Conservation (phyloP, 805 yeast genomes). For the Sugiyamaella valdiviana region DNA sequence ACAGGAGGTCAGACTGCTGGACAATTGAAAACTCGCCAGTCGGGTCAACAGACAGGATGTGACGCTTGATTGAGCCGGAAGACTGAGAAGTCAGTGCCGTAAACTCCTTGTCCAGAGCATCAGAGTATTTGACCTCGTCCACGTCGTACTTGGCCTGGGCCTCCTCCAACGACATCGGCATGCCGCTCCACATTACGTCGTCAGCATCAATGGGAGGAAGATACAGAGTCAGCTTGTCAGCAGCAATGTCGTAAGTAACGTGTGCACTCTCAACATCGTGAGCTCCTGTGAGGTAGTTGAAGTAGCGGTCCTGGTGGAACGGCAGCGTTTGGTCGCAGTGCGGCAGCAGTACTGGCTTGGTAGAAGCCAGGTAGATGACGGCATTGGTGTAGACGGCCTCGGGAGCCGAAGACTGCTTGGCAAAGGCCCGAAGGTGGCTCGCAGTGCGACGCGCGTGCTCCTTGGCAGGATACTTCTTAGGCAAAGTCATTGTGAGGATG, state of each 20-base stretch:
- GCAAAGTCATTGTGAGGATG: constrained; percentile 8
- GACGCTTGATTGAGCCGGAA: constrained; percentile 3
- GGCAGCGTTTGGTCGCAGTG: constrained; percentile 76
- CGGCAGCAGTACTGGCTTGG: constrained; percentile 45
- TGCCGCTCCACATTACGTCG: constrained; percentile 94
- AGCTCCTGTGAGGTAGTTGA: constrained; percentile 79
- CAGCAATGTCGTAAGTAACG: constrained; percentile 48
- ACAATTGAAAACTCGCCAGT: constrained; percentile 17
- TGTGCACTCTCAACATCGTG: constrained; percentile 66
- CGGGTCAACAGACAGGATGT: constrained; percentile 24
- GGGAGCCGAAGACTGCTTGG: constrained; percentile 30
- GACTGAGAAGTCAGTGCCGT: neutral
- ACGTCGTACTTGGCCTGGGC: constrained; percentile 68
- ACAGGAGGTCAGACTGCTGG: constrained; percentile 21
- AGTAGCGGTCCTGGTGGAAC: constrained; percentile 85
- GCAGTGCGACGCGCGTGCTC: constrained; percentile 49
- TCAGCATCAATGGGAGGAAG: constrained; percentile 81
- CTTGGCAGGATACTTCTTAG: constrained; percentile 72
- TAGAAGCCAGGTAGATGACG: constrained; percentile 35
- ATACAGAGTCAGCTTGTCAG: constrained; percentile 60
- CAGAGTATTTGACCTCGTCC: constrained; percentile 66
- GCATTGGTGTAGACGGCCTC: constrained; percentile 31
- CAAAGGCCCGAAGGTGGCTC: constrained; percentile 17
- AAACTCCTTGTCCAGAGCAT: constrained; percentile 39
- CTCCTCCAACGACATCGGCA: constrained; percentile 63